A percentile compares a stretch with the other conserved stretches of the same genome.
These are phyloP conservation scores for grape (Vitis vinifera) DNA, from an alignment of 164 flowering plant genomes.

Conservation along the genomic window DNA sequence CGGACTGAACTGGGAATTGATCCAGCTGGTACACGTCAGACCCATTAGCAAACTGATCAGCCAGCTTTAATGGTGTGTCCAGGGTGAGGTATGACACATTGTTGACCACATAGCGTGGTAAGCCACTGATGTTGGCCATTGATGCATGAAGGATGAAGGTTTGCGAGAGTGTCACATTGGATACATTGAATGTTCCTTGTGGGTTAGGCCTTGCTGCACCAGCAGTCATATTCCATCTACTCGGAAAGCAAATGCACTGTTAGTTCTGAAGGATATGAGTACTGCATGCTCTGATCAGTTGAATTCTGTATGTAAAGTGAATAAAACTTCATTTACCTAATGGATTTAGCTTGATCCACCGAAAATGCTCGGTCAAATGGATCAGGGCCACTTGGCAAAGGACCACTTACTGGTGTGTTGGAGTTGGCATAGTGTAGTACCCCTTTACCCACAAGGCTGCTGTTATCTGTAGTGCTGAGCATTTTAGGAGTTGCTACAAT, in stretches of 20 bases:
- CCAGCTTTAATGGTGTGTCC: constrained; percentile 62
- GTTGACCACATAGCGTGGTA: constrained; percentile 39
- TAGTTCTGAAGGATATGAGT: not conserved
- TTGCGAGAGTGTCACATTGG: constrained; percentile 44
- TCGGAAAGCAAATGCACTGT: not conserved
- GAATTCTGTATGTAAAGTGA: not conserved
- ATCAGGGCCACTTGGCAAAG: constrained; percentile 51
- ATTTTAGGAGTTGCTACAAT: constrained; percentile 58
- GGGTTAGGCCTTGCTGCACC: constrained; percentile 88
- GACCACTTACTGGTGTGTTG: constrained; percentile 17
- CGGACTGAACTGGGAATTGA: constrained; percentile 30
- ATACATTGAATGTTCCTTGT: constrained; percentile 65
- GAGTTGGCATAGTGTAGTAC: constrained; percentile 50
- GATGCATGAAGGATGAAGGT: constrained; percentile 48
- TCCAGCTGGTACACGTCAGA: constrained; percentile 54
- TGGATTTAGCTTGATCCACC: constrained; percentile 58
- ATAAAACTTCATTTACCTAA: constrained; percentile 35
- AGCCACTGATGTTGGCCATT: constrained; percentile 17
- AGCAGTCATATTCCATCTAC: constrained; percentile 61
- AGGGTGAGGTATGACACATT: constrained; percentile 47
- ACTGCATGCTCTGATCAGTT: not conserved
- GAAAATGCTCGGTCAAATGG: constrained; percentile 50
- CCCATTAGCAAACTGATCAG: constrained; percentile 46
- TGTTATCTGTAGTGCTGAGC: constrained; percentile 8
- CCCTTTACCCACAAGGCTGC: constrained; percentile 28